A percentile compares a stretch with the other conserved stretches of the same genome.
phyloP scores from a whole-genome alignment of 345 rosid species.

The Salix arbutifolia region DNA sequence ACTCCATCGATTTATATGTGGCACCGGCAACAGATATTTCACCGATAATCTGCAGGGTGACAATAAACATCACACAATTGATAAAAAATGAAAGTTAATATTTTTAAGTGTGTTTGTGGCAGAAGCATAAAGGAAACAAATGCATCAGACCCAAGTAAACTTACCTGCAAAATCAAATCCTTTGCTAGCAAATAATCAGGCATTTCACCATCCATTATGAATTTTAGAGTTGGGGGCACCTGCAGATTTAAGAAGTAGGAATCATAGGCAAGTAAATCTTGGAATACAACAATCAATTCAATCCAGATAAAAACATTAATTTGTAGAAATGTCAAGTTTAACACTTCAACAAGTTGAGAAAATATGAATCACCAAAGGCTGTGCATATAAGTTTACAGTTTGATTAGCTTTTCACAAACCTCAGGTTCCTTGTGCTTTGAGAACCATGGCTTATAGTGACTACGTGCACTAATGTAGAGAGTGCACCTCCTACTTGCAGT shows the following conservation, averaged over 20 bases:
- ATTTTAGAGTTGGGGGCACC: slow-evolving; percentile 95
- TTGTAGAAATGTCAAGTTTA: neutral
- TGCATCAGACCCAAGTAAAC: slow-evolving; percentile 17
- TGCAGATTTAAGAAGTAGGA: slow-evolving; percentile 24
- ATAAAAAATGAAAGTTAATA: neutral
- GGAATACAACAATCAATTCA: neutral
- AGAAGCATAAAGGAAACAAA: neutral
- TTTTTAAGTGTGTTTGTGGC: neutral
- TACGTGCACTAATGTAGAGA: neutral
- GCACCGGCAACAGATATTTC: slow-evolving; percentile 98
- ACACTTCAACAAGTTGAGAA: neutral
- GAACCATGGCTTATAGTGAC: neutral
- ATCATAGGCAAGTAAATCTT: neutral
- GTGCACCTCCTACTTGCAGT: neutral
- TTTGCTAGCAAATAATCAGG: slow-evolving; percentile 82
- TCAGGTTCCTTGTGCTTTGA: neutral
- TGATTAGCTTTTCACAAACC: neutral
- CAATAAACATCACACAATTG: neutral
- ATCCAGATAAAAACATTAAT: neutral
- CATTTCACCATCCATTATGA: slow-evolving; percentile 98
- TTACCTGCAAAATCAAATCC: slow-evolving; percentile 96
- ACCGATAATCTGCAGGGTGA: slow-evolving; percentile 69
- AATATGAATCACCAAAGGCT: neutral
- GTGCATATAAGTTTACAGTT: neutral
- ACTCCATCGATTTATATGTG: slow-evolving; percentile 95